Conservation (phyloP, 2,329 filamentous ascomycete species). For the Neopestalotiopsis clavispora region DNA sequence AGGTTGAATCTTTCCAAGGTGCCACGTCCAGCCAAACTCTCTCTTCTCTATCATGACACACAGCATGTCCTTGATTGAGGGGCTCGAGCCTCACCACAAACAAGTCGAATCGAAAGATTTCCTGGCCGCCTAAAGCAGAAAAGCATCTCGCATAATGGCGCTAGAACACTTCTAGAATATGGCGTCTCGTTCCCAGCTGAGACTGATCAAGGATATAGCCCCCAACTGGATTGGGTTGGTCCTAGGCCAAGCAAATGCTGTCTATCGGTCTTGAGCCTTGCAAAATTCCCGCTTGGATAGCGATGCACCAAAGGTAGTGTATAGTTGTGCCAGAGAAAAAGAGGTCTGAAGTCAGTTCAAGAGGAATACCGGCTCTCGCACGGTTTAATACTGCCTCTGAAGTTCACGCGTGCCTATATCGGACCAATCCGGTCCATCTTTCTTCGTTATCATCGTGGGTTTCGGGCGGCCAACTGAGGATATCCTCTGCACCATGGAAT, state of each 20-base stretch:
- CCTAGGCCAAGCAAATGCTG: neutral
- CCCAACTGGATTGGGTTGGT: neutral
- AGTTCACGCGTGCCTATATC: neutral
- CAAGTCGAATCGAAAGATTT: neutral
- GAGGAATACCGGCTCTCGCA: neutral
- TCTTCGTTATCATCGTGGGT: neutral
- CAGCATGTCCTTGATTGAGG: neutral
- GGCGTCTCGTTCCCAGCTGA: neutral
- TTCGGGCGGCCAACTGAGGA: neutral
- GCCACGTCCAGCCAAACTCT: neutral
- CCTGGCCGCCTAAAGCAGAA: neutral
- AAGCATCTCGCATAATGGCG: neutral
- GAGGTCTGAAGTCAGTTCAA: neutral
- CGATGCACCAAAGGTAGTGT: neutral
- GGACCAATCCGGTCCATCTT: neutral
- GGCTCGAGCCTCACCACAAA: neutral
- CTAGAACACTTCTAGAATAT: slow-evolving; percentile 11
- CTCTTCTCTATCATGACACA: neutral
- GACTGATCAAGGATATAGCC: neutral
- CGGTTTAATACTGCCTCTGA: neutral
- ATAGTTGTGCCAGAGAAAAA: neutral
- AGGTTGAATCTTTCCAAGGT: neutral
- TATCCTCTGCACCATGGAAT: neutral
- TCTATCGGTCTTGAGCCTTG: neutral
- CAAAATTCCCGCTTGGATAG: neutral